phyloP scores from a whole-genome alignment of 2,329 filamentous ascomycete species.

The Domatiomyces globalis region DNA sequence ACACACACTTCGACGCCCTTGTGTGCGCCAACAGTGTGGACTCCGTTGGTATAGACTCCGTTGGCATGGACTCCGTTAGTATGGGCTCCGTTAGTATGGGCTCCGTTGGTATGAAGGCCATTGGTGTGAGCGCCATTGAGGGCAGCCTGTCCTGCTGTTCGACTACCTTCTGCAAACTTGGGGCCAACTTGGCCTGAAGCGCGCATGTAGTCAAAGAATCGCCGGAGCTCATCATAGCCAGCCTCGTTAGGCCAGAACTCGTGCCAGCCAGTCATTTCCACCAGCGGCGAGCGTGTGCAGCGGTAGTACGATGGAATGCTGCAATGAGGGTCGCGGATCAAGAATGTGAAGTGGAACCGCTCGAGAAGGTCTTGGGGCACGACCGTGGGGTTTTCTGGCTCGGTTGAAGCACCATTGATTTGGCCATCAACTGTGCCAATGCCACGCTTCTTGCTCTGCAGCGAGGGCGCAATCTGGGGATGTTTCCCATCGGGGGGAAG shows the following conservation, averaged over 20 bases:
- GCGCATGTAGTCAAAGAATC: constrained; percentile 72
- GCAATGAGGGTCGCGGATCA: constrained; percentile 88
- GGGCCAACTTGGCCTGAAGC: constrained; percentile 56
- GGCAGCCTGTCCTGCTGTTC: constrained; percentile 17
- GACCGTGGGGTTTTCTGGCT: constrained; percentile 70
- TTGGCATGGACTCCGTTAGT: constrained; percentile 15
- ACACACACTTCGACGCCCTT: constrained; percentile 56
- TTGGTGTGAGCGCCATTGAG: constrained; percentile 21
- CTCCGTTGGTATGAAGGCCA: constrained; percentile 28
- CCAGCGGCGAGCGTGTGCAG: constrained; percentile 79
- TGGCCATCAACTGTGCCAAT: constrained; percentile 36
- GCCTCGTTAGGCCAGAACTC: constrained; percentile 79
- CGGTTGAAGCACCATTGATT: constrained; percentile 26
- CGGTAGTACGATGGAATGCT: constrained; percentile 90
- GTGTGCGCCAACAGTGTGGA: constrained; percentile 10
- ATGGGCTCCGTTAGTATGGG: constrained; percentile 24
- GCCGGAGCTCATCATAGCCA: constrained; percentile 76
- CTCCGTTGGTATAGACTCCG: constrained; percentile 32
- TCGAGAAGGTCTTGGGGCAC: constrained; percentile 60
- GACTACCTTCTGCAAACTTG: constrained; percentile 32
- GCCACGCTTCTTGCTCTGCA: constrained; percentile 44
- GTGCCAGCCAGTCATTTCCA: constrained; percentile 68
- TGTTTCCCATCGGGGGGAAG: constrained; percentile 57
- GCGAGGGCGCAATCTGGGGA: constrained; percentile 63
- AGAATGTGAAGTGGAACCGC: constrained; percentile 84